phyloP scores from a whole-genome alignment of 352 stramenopile species.

The Phytophthora agathidicida region DNA sequence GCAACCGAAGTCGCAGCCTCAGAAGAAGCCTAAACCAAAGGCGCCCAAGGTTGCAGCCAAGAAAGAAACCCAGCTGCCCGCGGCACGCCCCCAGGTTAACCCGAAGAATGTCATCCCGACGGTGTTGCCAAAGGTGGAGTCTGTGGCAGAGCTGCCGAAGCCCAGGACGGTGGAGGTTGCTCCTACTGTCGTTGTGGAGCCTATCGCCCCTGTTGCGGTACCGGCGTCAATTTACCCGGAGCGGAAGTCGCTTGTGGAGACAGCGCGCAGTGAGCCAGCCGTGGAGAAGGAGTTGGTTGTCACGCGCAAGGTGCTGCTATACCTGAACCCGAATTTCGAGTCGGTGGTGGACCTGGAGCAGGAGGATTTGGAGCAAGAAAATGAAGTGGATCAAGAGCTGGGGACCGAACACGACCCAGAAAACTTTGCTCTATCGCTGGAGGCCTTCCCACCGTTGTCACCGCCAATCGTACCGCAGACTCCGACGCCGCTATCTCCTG shows the following conservation, averaged over 20 bases:
- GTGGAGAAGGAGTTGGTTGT: constrained; percentile 27
- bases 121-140: constrained; percentile 14
- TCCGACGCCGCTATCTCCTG: constrained; percentile 2
- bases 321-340: constrained; percentile 20
- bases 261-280: constrained; percentile 24
- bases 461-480: constrained; percentile 11
- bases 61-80: constrained; percentile 2
- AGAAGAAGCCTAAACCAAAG: constrained; percentile 6
- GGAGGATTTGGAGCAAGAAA: constrained; percentile 20
- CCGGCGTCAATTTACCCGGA: constrained; percentile 24
- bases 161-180: constrained; percentile 1
- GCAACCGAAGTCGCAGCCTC: constrained; percentile 13
- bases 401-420: constrained; percentile 20
- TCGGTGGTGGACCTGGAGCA: constrained; percentile 20
- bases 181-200: constrained; percentile 13
- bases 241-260: constrained; percentile 31
- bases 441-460: constrained; percentile 29
- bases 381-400: constrained; percentile 12
- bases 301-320: constrained; percentile 43
- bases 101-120: constrained; percentile 5
- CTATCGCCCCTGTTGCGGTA: constrained; percentile 5
- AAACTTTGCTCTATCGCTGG: constrained; percentile 17
- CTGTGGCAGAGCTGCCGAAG: constrained; percentile 3
- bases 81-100: constrained; percentile 8
- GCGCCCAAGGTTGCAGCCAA: constrained; percentile 1